phyloP scores from a whole-genome alignment of 2,329 filamentous ascomycete genomes.

The Beauveria bassiana region DNA sequence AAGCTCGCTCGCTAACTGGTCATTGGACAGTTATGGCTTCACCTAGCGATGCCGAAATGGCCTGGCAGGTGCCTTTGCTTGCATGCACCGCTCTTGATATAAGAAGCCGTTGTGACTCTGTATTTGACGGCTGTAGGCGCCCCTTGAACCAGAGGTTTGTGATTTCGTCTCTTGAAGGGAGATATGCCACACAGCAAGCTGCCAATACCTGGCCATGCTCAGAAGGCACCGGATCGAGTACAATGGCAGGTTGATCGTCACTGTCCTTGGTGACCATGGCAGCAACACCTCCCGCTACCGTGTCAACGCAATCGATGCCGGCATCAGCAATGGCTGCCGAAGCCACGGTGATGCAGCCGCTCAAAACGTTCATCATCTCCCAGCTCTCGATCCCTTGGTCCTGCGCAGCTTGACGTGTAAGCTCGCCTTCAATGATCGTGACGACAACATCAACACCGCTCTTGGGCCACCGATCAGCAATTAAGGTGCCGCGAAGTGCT shows the following conservation, averaged over 20 bases:
- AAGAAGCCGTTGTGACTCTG: constrained; percentile 25
- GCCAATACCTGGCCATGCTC: constrained; percentile 73
- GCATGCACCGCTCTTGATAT: constrained; percentile 34
- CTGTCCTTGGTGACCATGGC: constrained; percentile 53
- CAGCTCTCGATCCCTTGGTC: constrained; percentile 57
- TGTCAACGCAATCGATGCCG: constrained; percentile 90
- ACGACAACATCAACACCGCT: constrained; percentile 93
- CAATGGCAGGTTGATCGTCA: constrained; percentile 35
- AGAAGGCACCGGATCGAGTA: constrained; percentile 75
- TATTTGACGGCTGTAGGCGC: constrained; percentile 35
- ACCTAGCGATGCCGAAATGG: constrained; percentile 25
- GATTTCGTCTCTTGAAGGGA: constrained; percentile 80
- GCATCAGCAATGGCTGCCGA: constrained; percentile 90
- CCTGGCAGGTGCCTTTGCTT: constrained; percentile 28
- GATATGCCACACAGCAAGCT: constrained; percentile 83
- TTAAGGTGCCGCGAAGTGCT: constrained; percentile 78
- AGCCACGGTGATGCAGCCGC: constrained; percentile 87
- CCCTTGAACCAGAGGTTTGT: constrained; percentile 95
- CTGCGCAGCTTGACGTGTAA: constrained; percentile 52
- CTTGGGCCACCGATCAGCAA: constrained; percentile 96
- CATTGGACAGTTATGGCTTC: constrained; percentile 21
- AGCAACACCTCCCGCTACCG: constrained; percentile 82
- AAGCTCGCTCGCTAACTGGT: background rate
- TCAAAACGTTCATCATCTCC: constrained; percentile 86
- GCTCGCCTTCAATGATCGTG: constrained; percentile 87